These are phyloP conservation scores for Monosporascus sp. DNA, from an alignment of 2,329 filamentous ascomycete genomes.

Conservation along the genomic window DNA sequence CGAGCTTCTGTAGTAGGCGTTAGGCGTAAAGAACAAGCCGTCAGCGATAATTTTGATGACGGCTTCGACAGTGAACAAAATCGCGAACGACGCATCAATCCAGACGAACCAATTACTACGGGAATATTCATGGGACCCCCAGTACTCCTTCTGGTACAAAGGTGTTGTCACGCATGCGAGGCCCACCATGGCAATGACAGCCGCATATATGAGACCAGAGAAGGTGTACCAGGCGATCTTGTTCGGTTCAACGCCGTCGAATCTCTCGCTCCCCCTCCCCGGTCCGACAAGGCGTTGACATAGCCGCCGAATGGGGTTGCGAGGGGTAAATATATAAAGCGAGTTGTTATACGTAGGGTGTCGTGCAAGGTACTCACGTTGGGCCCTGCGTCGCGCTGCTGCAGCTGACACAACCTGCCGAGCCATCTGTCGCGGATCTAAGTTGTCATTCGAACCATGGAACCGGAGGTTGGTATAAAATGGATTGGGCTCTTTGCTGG, in stretches of 20 bases:
- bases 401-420: conserved; percentile 82
- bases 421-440: conserved; percentile 84
- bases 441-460: conserved; percentile 66
- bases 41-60: conserved; percentile 91
- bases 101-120: conserved; percentile 88
- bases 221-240: conserved; percentile 89
- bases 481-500: conserved; percentile 76
- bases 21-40: conserved; percentile 92
- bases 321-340: conserved; percentile 76
- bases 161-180: conserved; percentile 92
- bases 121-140: conserved; percentile 50
- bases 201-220: conserved; percentile 87
- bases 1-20: conserved; percentile 91
- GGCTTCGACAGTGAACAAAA: conserved; percentile 81
- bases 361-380: conserved; percentile 81
- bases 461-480: conserved; percentile 78
- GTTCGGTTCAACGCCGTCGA: conserved; percentile 85
- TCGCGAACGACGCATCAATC: conserved; percentile 84
- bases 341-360: conserved; percentile 92
- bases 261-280: conserved; percentile 77
- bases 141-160: conserved; percentile 87
- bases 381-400: conserved; percentile 76
- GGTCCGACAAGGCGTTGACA: conserved; percentile 91
- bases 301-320: conserved; percentile 70
- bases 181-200: conserved; percentile 96